Conservation (phyloP, 2,329 filamentous ascomycete genomes). For the Pseudocercospora fijiensis region DNA sequence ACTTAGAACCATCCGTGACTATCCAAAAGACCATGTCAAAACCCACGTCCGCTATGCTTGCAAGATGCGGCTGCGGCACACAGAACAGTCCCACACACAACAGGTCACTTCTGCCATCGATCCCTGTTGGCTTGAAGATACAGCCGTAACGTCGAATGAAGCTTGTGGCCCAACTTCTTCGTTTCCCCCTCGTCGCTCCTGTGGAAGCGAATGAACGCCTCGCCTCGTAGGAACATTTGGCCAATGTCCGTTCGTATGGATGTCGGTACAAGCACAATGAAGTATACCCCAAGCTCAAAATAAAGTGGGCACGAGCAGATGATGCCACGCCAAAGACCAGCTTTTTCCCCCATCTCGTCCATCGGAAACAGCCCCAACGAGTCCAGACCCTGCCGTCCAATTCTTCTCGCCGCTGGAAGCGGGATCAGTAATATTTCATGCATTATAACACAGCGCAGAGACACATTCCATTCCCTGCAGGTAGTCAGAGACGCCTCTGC, state of each 20-base stretch:
- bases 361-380: constrained; percentile 10
- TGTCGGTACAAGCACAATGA: neutral
- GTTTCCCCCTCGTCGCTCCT: neutral
- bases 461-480: neutral
- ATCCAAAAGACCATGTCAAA: constrained; percentile 3
- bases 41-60: neutral
- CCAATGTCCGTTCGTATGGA: neutral
- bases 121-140: neutral
- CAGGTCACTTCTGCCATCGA: neutral
- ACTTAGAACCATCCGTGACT: neutral
- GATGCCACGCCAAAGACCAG: constrained; percentile 25
- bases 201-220: neutral
- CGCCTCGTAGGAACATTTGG: neutral
- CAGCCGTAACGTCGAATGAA: neutral
- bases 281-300: neutral
- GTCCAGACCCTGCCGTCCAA: constrained; percentile 15
- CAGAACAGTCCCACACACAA: neutral
- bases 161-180: neutral
- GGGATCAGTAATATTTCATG: neutral
- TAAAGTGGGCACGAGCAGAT: constrained; percentile 7
- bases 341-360: constrained; percentile 23
- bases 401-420: constrained; percentile 2
- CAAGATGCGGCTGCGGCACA: constrained; percentile 3
- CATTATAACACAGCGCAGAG: constrained; percentile 10
- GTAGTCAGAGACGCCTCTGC: constrained; percentile 17